A percentile compares a stretch with the other conserved stretches of the same genome.
These are phyloP conservation scores for Colletotrichum plurivorum DNA, from an alignment of 2,329 filamentous ascomycete species.

Conservation along the genomic window DNA sequence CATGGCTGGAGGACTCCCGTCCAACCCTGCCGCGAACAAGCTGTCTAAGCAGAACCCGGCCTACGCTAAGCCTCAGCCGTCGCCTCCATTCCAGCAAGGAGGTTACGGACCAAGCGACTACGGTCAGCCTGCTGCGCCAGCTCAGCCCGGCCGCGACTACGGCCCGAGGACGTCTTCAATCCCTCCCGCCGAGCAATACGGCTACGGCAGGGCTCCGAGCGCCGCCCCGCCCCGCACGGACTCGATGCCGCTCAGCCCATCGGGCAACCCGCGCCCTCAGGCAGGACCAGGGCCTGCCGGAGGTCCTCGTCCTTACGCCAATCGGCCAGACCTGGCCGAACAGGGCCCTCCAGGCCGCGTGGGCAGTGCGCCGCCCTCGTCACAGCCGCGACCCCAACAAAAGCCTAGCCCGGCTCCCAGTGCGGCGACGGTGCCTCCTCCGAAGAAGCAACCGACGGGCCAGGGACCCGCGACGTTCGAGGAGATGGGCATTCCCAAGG, in stretches of 20 bases:
- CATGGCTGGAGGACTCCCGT: constrained; percentile 48
- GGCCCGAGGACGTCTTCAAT: constrained; percentile 54
- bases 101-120: constrained; percentile 40
- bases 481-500: constrained; percentile 94
- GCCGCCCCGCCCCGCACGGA: constrained; percentile 49
- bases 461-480: constrained; percentile 97
- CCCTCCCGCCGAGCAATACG: constrained; percentile 47
- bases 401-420: constrained; percentile 48
- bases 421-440: constrained; percentile 50
- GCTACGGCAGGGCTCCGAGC: constrained; percentile 48
- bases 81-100: constrained; percentile 46
- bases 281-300: constrained; percentile 29
- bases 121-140: constrained; percentile 39
- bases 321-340: constrained; percentile 35
- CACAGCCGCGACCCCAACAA: constrained; percentile 45
- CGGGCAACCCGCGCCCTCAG: constrained; percentile 32
- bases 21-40: constrained; percentile 53
- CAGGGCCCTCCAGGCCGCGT: constrained; percentile 46
- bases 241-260: constrained; percentile 46
- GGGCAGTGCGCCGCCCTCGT: constrained; percentile 54
- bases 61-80: constrained; percentile 44
- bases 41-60: constrained; percentile 55
- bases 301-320: constrained; percentile 26
- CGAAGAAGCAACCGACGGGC: constrained; percentile 62
- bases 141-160: constrained; percentile 53